Base-by-base conservation (phyloP, 2,329 filamentous ascomycete species). In the Fusarium buharicum region DNA sequence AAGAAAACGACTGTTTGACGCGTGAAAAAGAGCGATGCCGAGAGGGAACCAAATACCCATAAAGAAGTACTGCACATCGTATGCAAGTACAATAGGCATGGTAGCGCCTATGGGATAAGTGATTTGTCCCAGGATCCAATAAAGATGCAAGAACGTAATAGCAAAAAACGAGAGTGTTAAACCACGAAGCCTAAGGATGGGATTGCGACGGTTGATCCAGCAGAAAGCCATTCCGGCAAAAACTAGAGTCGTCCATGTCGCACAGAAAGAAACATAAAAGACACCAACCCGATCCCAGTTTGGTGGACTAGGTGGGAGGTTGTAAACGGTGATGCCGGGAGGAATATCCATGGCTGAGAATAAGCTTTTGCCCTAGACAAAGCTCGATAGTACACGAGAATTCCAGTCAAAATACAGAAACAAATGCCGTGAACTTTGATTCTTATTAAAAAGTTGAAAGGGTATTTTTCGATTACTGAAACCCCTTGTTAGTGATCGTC, bases 21-120 rank as follows among this genome's bases (percentile, higher is more conserved):
- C 86, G 64, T 89, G 86, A 69, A 89, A 89, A 2, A 90, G 76
- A 14, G 85, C 86, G 47, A 90, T 85, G 28, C 87, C 86, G 43
- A 86, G 81, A 6, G 87, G 87, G 7, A 90, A 75, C 70, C 84
- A 86, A 39, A 85, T 81, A 44, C 84, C 82, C 87, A 90, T 90
- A 69, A 87, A 79, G 83, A 85, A 90, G 70, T 81, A 90, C 70
- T 88, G 50, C 7, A 64, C 17, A 3, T 59, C 36, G 4, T 54
- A 56, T 14, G 52, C 83, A 10, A 79, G 76, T 11, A 81, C 75
- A 45, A 81, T 82, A 0, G 85, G 81, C 22, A 74, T 70, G 2
- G 77, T 57, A 1, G 72, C 66, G 0, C 76, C 77, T 18, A 78
- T 50, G 2, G 74, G 61, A 56, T 79, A 78, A 0, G 67, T 74